Percentiles rank a stretch among this genome's conserved stretches.
phyloP scores from a whole-genome alignment of 345 rosid species.

The Iberis pinnata region DNA sequence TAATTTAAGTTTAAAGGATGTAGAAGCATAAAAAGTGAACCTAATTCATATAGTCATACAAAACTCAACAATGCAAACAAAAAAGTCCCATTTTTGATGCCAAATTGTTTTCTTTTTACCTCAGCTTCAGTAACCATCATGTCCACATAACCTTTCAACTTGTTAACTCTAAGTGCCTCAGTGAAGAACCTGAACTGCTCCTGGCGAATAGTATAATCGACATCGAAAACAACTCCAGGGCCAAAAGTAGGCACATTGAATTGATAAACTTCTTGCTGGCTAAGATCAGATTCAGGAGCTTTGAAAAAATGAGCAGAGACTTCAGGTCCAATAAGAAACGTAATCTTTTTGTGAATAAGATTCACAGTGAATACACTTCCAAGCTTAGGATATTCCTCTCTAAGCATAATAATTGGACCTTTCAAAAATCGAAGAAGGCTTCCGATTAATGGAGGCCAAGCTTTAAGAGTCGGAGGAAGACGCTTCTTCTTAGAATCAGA shows the following conservation, averaged over 20 bases:
- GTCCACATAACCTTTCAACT: constrained; percentile 86
- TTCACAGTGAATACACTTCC: constrained; percentile 86
- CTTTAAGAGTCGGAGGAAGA: constrained; percentile 61
- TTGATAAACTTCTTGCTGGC: constrained; percentile 95
- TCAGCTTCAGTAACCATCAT: constrained; percentile 92
- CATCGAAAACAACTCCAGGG: constrained; percentile 95
- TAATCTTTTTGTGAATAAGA: constrained; percentile 66
- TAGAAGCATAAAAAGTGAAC: background rate
- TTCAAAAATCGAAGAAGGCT: constrained; percentile 66
- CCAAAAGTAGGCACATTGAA: constrained; percentile 98
- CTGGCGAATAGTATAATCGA: constrained; percentile 75
- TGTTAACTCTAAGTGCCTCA: constrained; percentile 71
- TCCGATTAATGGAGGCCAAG: constrained; percentile 59
- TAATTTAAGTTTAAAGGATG: too few species aligned
- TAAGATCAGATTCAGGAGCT: constrained; percentile 78
- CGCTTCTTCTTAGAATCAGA: constrained; percentile 56
- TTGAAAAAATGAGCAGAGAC: constrained; percentile 96
- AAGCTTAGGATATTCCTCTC: constrained; percentile 78
- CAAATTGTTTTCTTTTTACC: constrained; percentile 34
- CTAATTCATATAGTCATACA: background rate
- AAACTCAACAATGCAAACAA: background rate
- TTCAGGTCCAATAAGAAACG: constrained; percentile 90
- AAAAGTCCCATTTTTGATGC: background rate
- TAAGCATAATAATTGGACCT: constrained; percentile 76
- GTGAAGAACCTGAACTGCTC: constrained; percentile 97